A percentile compares a stretch with the other conserved stretches of the same genome.
phyloP scores from a whole-genome alignment of 1,284 basidiomycete genomes.

The Dichomitus squalens region DNA sequence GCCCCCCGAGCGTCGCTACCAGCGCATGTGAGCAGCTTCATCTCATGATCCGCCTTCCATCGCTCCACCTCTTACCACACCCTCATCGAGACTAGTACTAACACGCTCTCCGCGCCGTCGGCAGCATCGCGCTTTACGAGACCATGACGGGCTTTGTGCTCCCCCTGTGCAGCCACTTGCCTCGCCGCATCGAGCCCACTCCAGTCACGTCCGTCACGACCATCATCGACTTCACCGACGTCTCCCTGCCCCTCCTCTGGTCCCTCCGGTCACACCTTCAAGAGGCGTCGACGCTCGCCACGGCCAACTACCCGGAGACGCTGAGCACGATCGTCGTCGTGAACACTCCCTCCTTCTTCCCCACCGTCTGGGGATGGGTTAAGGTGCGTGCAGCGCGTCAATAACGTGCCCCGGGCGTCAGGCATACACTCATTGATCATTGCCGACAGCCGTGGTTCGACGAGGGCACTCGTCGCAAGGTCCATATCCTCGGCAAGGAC shows the following conservation, averaged over 20 bases:
- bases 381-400: conserved; percentile 46
- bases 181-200: conserved; percentile 51
- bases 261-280: conserved; percentile 68
- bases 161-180: conserved; percentile 65
- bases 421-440: neutral
- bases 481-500: conserved; percentile 65
- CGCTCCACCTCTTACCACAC: conserved; percentile 1
- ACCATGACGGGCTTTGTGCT: conserved; percentile 64
- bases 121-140: conserved; percentile 63
- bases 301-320: conserved; percentile 81
- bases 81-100: conserved; percentile 3
- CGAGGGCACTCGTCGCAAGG: conserved; percentile 71
- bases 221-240: conserved; percentile 73
- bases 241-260: conserved; percentile 69
- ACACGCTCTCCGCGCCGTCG: conserved; percentile 3
- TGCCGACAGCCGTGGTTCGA: conserved; percentile 68
- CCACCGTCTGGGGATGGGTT: conserved; percentile 79
- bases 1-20: conserved; percentile 56
- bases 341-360: conserved; percentile 77
- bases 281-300: conserved; percentile 71
- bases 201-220: conserved; percentile 66
- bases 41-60: conserved; percentile 3
- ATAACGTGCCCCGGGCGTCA: neutral
- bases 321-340: conserved; percentile 65
- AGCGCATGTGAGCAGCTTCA: conserved; percentile 61